Percentiles rank a stretch among this genome's conserved stretches.
These are phyloP conservation scores for Colletotrichum euphorbiae DNA, from an alignment of 2,329 filamentous ascomycete species.

Conservation along the genomic window DNA sequence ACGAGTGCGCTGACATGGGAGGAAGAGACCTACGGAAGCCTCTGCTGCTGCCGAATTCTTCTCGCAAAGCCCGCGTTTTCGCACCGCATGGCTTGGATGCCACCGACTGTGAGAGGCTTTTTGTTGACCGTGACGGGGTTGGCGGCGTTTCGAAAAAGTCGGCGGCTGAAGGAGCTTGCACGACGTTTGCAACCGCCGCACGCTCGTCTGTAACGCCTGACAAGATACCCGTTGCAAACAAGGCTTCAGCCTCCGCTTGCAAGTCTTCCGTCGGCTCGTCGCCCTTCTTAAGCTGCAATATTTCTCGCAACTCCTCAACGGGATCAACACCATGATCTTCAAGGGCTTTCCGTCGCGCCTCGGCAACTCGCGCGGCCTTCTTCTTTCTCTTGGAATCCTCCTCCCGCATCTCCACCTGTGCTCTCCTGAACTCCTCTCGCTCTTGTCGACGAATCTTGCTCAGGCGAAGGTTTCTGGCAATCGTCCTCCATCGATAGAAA, in stretches of 20 bases:
- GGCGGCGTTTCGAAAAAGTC: conserved; percentile 1
- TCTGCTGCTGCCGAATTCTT: conserved; percentile 47
- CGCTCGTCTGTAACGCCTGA: conserved; percentile 55
- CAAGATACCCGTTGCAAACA: conserved; percentile 57
- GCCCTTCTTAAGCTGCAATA: conserved; percentile 49
- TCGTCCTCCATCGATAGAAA: conserved; percentile 67
- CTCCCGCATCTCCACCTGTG: conserved; percentile 52
- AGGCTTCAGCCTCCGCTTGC: conserved; percentile 49
- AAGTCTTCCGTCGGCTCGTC: conserved; percentile 45
- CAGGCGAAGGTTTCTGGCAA: conserved; percentile 60
- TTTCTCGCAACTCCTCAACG: conserved; percentile 50
- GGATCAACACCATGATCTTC: conserved; percentile 44
- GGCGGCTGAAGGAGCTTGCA: conserved; percentile 43
- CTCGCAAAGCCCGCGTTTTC: conserved; percentile 53
- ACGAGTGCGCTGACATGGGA: conserved; percentile 44
- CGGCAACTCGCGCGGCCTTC: conserved; percentile 44
- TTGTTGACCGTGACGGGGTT: conserved; percentile 24
- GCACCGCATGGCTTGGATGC: conserved; percentile 42
- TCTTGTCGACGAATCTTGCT: conserved; percentile 63
- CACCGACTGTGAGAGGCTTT: conserved; percentile 33
- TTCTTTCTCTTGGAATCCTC: conserved; percentile 50
- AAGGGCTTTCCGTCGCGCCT: conserved; percentile 28
- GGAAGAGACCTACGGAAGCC: conserved; percentile 55
- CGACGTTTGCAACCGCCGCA: conserved; percentile 50
- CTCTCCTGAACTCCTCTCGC: conserved; percentile 60